Base-by-base conservation (phyloP, 805 yeast species). In the Yarrowia keelungensis region DNA sequence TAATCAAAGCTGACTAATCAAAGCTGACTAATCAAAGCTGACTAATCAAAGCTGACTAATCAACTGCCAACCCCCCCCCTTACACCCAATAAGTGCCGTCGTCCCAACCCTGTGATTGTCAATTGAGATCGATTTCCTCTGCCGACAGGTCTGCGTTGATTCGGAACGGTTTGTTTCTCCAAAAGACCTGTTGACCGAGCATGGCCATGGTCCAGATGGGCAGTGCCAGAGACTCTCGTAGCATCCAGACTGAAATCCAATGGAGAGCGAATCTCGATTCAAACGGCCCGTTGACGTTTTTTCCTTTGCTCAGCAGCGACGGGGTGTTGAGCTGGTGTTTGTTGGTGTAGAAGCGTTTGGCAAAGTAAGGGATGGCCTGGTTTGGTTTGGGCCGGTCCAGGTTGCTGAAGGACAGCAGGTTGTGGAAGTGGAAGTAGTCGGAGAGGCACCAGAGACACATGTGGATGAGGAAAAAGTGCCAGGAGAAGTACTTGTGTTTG, bases 131-230 rank as follows among this genome's bases (percentile, higher is more conserved):
- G 12, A 71, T 68, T 74, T 86, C 92, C 75, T 89, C 94, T 0
- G 97, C 97, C 3, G 91, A 86, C 56, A 90, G 80, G 75, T 92
- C 97, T 5, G 86, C 81, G 67, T 86, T 85, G 71, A 92, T 91
- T 70, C 80, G 81, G 76, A 91, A 92, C 1, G 92, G 91, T 71
- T 86, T 82, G 45, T 91, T 90, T 70, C 97, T 81, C 77, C 91
- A 91, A 47, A 88, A 87, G 58, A 85, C 75, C 35, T 72, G 83
- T 12, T 88, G 87, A 0, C 97, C 97, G 39, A 81, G 71, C 89
- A 92, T 88, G 0, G 97, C 97, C 38, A 80, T 80, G 1, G 89
- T 69, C 97, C 97, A 92, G 26, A 92, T 85, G 0, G 97, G 97
- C 22, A 92, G 79, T 1, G 97, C 97, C 67, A 91, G 77, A 0